Evolutionary conservation across 2,329 filamentous ascomycete species (phyloP), one percentile per base, ranked within the genome.

Genomic region (Neonectria magnoliae): DNA sequence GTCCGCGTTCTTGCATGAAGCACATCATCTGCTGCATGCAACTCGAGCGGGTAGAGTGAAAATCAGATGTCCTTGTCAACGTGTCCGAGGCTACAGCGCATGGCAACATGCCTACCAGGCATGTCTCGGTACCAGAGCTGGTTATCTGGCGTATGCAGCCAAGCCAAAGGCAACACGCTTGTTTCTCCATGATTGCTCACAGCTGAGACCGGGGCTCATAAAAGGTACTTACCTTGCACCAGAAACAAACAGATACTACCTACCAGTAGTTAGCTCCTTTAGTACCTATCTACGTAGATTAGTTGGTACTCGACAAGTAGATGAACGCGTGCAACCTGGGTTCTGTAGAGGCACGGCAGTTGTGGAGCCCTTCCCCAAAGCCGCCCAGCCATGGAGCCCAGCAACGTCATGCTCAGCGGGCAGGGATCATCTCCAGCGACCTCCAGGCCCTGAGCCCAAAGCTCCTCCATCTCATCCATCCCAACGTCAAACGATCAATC

Each of bases 361-460:
- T 33, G 62, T 61, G 57, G 62, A 48, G 52, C 57, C 57, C 51
- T 33, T 25, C 33, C 55, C 48, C 31, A 52, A 59, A 42, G n/a
- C 48, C 38, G 29, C 33, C 56, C 59, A 33, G 33, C 63, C 45
- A 25, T 25, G 25, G 25, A 60, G 33, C 38, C 8, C 61, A 61
- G 41, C 65, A 67, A 62, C 65, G 65, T 67, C 65, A 67, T 65
- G 53, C 62, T 51, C 36, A 58, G 54, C 55, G 58, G 50, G 36
- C 58, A 65, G 55, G 62, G 61, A 48, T 62, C 50, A 55, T 53
- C 50, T 60, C 29, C 50, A 64, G 52, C 36, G 51, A 63, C 29
- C 44, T 55, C 60, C 52, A 60, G 45, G 60, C 57, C 64, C 60
- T 52, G 64, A 64, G 61, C 53, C 61, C 57, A 60, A 61, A 64